Conservation (phyloP, 768 basidiomycete species). For the Mycena galericulata region DNA sequence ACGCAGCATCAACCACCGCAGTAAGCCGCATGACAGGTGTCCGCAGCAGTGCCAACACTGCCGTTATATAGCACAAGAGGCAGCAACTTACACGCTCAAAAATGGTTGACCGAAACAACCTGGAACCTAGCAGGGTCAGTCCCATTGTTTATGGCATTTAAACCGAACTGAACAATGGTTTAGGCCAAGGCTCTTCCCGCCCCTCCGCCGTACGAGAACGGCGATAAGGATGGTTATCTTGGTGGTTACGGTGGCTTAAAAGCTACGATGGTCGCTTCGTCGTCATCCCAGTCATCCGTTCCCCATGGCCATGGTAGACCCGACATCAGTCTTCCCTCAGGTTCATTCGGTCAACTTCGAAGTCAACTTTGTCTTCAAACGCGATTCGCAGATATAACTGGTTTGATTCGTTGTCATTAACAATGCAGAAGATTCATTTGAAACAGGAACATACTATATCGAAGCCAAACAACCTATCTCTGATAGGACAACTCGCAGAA, state of each 20-base stretch:
- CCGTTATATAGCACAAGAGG: conserved; percentile 14
- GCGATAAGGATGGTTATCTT: conserved; percentile 5
- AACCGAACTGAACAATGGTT: too few species aligned
- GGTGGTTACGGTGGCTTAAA: conserved; percentile 16
- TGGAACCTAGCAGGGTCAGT: too few species aligned
- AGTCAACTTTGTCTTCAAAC: conserved; percentile 17
- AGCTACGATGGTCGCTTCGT: conserved; percentile 23
- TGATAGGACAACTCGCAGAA: conserved; percentile 9
- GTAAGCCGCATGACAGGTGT: background rate
- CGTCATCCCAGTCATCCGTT: conserved; percentile 2
- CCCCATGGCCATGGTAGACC: conserved; percentile 9
- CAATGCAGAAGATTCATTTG: background rate
- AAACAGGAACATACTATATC: conserved; percentile 28
- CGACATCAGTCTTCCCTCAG: conserved; percentile 25
- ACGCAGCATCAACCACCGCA: conserved; percentile 23
- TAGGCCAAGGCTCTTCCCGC: background rate
- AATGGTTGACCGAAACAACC: too few species aligned
- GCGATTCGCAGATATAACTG: conserved; percentile 30
- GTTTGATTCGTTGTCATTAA: background rate
- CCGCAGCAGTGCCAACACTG: conserved; percentile 20
- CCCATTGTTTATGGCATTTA: too few species aligned
- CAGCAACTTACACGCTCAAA: too few species aligned
- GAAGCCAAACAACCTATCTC: conserved; percentile 5
- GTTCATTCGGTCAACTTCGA: conserved; percentile 17
- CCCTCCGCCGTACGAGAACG: conserved; percentile 18